phyloP scores from a whole-genome alignment of 75 land plant genomes.

The Gnetum montanum region DNA sequence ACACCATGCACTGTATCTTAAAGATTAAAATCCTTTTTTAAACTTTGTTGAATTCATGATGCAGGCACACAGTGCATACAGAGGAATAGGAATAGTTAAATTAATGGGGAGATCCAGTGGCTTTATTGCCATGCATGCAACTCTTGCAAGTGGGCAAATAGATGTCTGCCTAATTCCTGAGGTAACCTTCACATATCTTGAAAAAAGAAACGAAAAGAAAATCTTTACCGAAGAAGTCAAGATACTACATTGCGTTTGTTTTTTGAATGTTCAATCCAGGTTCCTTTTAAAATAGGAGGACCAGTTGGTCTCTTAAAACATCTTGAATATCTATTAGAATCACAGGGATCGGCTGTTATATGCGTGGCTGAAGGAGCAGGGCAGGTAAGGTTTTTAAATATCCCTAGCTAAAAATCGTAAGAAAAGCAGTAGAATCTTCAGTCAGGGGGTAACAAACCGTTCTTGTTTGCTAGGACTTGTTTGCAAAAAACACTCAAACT shows the following conservation, averaged over 20 bases:
- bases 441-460: not conserved
- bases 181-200: slow-evolving; percentile 40
- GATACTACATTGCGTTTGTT: no score
- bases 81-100: slow-evolving; percentile 93
- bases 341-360: slow-evolving; percentile 77
- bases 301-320: slow-evolving; percentile 70
- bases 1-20: no score
- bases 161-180: slow-evolving; percentile 95
- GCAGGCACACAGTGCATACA: slow-evolving; percentile 93
- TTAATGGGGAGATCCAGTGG: slow-evolving; percentile 97
- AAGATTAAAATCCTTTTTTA: not conserved
- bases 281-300: slow-evolving; percentile 71
- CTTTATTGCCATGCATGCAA: slow-evolving; percentile 92
- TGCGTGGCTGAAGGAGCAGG: slow-evolving; percentile 99
- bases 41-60: not conserved
- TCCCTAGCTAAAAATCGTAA: not conserved
- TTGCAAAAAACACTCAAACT: slow-evolving; percentile 53
- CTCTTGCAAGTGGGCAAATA: slow-evolving; percentile 91
- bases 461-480: slow-evolving; percentile 39
- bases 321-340: slow-evolving; percentile 46
- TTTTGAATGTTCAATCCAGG: no score
- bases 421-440: not conserved
- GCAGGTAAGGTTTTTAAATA: slow-evolving; percentile 46
- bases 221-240: no score
- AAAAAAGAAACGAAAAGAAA: no score